Evolutionary conservation across 768 basidiomycete species (phyloP).

Genomic region (Krasilnikovozyma curviuscula): DNA sequence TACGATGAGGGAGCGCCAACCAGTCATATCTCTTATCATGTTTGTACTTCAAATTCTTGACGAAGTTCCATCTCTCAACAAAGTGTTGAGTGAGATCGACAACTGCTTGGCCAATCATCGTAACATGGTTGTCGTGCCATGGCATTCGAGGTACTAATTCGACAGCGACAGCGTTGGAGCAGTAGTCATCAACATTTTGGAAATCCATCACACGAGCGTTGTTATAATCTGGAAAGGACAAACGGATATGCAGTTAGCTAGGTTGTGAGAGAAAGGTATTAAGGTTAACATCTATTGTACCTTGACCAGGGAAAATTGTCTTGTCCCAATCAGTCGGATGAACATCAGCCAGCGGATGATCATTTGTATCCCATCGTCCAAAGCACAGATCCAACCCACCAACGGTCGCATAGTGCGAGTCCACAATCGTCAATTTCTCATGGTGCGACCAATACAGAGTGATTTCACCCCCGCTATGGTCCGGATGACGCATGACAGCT

Average conservation of each 20-base stretch:
- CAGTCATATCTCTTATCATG: slow-evolving; percentile 33
- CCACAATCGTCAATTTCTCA: slow-evolving; percentile 58
- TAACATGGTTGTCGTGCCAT: slow-evolving; percentile 85
- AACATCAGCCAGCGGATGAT: slow-evolving; percentile 73
- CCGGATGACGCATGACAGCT: slow-evolving; percentile 40
- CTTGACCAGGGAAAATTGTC: slow-evolving; percentile 74
- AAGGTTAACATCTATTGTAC: slow-evolving; percentile 2
- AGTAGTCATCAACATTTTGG: slow-evolving; percentile 45
- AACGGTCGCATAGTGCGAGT: slow-evolving; percentile 56
- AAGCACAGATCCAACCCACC: slow-evolving; percentile 93
- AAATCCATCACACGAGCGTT: slow-evolving; percentile 67
- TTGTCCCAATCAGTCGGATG: slow-evolving; percentile 66
- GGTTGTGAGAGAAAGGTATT: background rate
- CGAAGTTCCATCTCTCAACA: slow-evolving; percentile 51
- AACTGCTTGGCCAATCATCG: slow-evolving; percentile 56
- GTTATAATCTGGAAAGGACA: slow-evolving; percentile 46
- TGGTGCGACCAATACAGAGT: slow-evolving; percentile 66
- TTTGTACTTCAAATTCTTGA: slow-evolving; percentile 51
- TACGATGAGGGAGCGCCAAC: slow-evolving; percentile 74
- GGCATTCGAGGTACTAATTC: slow-evolving; percentile 55
- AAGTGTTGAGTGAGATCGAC: slow-evolving; percentile 89
- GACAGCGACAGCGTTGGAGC: slow-evolving; percentile 45
- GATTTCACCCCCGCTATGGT: slow-evolving; percentile 14
- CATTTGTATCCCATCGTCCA: slow-evolving; percentile 90
- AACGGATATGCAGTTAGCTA: background rate